Evolutionary conservation across 2,329 filamentous ascomycete species (phyloP), one percentile per base, ranked within the genome.

Genomic region (Chrysoporthe deuterocubensis): DNA sequence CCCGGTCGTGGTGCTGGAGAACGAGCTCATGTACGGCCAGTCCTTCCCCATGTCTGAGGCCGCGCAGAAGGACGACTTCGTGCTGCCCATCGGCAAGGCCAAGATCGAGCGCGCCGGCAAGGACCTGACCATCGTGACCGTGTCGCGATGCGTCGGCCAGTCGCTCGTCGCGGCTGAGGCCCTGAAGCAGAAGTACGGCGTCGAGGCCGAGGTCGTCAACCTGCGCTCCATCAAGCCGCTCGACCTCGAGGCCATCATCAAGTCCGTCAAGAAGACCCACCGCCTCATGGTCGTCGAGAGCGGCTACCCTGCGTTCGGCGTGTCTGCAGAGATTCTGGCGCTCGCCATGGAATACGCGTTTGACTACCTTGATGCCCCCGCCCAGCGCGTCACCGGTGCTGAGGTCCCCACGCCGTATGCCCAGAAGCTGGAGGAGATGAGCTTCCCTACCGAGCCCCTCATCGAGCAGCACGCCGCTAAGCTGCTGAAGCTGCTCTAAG

Each of bases 201-300:
- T 98, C 69, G 95, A 98, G 75, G 92, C 89, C 66, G 96, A 99
- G 84, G 96, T 99, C 72, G 92, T 99, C 87, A 99, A 99, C 87
- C 90, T 99, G 77, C 94, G 96, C 76, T 97, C 94, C 74, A 84
- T 99, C 83, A 99, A 98, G 87, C 96, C 96, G 56, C 88, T 99
- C 73, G 96, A 99, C 77, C 87, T 99, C 69, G 94, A 98, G 82
- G 87, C 93, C 73, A 98, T 99, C 76, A 86, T 98, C 81, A 94
- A 96, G 81, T 97, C 94, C 14, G 90, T 99, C 79, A 98, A 99
- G 92, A 99, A 99, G 91, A 99, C 96, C 21, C 91, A 92, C 79
- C 92, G 91, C 77, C 89, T 99, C 71, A 87, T 99, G 80, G 90
- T 89, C 54, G 93, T 99, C 74, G 95, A 98, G 83, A 97, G 94